A percentile compares a stretch with the other conserved stretches of the same genome.
Conservation (phyloP, 768 basidiomycete genomes). For the Trametes sanguinea region DNA sequence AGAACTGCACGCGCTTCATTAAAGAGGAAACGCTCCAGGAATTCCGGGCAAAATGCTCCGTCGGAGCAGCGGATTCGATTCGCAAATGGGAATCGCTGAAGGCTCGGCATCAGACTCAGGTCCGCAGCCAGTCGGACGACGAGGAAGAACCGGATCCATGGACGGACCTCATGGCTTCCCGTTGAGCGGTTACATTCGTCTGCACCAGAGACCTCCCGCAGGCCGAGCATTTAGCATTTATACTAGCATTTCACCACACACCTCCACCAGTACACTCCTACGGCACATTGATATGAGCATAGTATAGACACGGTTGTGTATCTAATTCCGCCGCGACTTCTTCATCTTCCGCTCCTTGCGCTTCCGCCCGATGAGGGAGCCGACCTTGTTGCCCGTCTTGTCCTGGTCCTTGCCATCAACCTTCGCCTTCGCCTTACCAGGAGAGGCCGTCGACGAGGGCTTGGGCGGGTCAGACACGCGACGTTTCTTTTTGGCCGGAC, state of each 20-base stretch:
- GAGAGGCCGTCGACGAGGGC: background rate
- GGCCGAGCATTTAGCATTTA: too few species aligned
- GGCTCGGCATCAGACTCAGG: too few species aligned
- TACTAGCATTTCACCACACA: too few species aligned
- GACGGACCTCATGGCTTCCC: too few species aligned
- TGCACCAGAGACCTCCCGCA: too few species aligned
- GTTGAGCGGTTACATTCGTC: too few species aligned
- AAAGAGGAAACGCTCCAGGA: background rate
- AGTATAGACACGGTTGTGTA: background rate
- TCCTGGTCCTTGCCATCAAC: background rate
- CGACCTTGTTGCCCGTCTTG: slow-evolving; percentile 48
- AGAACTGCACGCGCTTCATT: slow-evolving; percentile 15
- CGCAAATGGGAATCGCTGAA: too few species aligned
- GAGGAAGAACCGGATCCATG: too few species aligned
- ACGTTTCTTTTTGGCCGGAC: slow-evolving; percentile 45
- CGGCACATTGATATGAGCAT: background rate
- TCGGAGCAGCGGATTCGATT: too few species aligned
- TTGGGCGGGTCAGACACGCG: slow-evolving; percentile 31
- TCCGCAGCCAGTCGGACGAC: too few species aligned
- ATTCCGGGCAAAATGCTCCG: background rate
- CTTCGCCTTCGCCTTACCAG: slow-evolving; percentile 20
- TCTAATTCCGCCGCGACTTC: slow-evolving; percentile 20
- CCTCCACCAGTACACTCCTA: too few species aligned
- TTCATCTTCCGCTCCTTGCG: slow-evolving; percentile 62
- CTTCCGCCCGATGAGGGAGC: slow-evolving; percentile 79